A percentile compares a stretch with the other conserved stretches of the same genome.
Conservation (phyloP, 2,329 filamentous ascomycete species). For the Verticillium longisporum region DNA sequence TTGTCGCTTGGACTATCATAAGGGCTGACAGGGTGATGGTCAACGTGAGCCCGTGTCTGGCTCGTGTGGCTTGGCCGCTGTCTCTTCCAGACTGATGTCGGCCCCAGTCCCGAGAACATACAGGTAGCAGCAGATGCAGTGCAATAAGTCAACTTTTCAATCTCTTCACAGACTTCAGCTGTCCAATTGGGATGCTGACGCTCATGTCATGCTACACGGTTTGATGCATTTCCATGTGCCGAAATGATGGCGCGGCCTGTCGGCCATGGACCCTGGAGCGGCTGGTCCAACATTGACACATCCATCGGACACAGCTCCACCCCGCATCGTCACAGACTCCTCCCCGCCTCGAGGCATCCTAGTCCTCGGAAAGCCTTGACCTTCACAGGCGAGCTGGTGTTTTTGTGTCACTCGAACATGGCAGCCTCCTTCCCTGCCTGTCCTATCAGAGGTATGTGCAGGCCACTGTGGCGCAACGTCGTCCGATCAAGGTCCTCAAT, state of each 20-base stretch:
- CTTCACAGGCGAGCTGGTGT: neutral
- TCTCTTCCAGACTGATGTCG: neutral
- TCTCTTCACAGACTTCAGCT: neutral
- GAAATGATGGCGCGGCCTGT: neutral
- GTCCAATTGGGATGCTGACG: neutral
- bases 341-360: neutral
- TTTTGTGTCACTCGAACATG: neutral
- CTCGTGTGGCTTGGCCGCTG: neutral
- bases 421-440: neutral
- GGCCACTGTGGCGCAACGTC: neutral
- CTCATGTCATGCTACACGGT: neutral
- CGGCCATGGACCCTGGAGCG: neutral
- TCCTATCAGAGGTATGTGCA: neutral
- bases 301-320: neutral
- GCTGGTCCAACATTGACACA: neutral
- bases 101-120: neutral
- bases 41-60: neutral
- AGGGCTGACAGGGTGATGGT: neutral
- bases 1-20: neutral
- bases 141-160: neutral
- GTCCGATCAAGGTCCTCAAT: constrained; percentile 27
- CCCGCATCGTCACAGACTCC: neutral
- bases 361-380: neutral
- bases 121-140: neutral
- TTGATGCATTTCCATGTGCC: neutral